These are phyloP conservation scores for Colletotrichum abscissum DNA, from an alignment of 2,329 filamentous ascomycete genomes.

Conservation along the genomic window DNA sequence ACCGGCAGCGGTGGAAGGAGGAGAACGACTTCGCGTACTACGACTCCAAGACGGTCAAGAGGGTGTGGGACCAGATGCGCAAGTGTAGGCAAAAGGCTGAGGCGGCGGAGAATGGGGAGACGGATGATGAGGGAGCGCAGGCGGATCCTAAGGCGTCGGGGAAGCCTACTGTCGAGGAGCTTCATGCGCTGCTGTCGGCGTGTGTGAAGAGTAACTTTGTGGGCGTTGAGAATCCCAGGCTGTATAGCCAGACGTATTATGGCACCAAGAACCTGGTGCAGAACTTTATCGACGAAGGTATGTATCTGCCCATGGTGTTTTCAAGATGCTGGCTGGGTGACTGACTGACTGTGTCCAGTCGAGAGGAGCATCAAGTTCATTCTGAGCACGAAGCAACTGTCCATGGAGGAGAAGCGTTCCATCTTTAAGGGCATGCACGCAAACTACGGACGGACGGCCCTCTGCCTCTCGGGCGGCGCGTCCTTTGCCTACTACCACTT, in stretches of 20 bases:
- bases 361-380: constrained; percentile 76
- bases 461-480: constrained; percentile 93
- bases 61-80: constrained; percentile 81
- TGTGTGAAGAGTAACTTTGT: constrained; percentile 99
- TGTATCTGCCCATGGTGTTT: constrained; percentile 36
- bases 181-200: constrained; percentile 83
- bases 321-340: neutral
- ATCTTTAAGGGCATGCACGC: constrained; percentile 90
- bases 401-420: constrained; percentile 77
- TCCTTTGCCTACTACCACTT: constrained; percentile 98
- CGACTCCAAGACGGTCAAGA: constrained; percentile 83
- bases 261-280: constrained; percentile 97
- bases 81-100: constrained; percentile 72
- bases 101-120: constrained; percentile 51
- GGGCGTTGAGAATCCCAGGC: constrained; percentile 88
- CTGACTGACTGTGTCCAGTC: constrained; percentile 55
- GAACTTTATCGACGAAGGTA: constrained; percentile 86
- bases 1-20: constrained; percentile 83
- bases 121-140: constrained; percentile 48
- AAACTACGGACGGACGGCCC: constrained; percentile 91
- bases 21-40: constrained; percentile 86
- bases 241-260: constrained; percentile 98
- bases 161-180: constrained; percentile 73
- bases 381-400: constrained; percentile 73
- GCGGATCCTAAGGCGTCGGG: constrained; percentile 43